phyloP scores from a whole-genome alignment of 139 green algal genomes.

The Pleodorina starrii region DNA sequence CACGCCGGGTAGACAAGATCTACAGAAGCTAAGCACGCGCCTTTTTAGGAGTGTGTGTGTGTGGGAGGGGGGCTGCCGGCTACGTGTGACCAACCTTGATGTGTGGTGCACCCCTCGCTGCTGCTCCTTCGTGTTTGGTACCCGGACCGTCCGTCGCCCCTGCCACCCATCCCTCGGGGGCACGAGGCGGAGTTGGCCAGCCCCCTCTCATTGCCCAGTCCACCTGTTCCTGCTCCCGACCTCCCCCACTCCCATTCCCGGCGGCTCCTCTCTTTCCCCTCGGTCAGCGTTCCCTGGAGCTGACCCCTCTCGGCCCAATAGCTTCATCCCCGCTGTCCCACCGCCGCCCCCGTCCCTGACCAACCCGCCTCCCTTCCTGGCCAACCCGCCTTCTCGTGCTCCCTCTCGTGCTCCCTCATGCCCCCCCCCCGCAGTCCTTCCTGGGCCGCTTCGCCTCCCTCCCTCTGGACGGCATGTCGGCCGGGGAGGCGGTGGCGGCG shows the following conservation, averaged over 20 bases:
- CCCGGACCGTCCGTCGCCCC: too few relatives aligned
- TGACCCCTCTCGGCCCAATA: neutral
- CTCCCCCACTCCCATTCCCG: neutral
- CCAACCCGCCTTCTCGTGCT: neutral
- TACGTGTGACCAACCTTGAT: too few relatives aligned
- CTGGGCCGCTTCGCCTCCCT: conserved; percentile 3
- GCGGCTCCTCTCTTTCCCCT: neutral
- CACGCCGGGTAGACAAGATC: too few relatives aligned
- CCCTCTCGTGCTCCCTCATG: neutral
- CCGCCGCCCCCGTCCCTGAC: too few relatives aligned
- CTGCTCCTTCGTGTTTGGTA: too few relatives aligned
- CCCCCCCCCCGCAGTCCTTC: neutral
- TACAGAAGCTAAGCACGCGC: too few relatives aligned
- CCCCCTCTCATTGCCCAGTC: neutral
- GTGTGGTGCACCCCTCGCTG: too few relatives aligned
- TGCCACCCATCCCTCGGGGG: too few relatives aligned
- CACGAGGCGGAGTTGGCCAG: too few relatives aligned
- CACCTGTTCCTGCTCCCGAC: too few relatives aligned
- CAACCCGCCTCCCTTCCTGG: neutral
- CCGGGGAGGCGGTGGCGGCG: neutral
- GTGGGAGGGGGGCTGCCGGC: too few relatives aligned
- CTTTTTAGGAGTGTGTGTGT: too few relatives aligned
- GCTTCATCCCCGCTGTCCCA: neutral
- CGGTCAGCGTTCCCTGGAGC: neutral
- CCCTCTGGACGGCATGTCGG: conserved; percentile 1